Conservation (phyloP, 2,329 filamentous ascomycete genomes). For the Passalora sequoiae region DNA sequence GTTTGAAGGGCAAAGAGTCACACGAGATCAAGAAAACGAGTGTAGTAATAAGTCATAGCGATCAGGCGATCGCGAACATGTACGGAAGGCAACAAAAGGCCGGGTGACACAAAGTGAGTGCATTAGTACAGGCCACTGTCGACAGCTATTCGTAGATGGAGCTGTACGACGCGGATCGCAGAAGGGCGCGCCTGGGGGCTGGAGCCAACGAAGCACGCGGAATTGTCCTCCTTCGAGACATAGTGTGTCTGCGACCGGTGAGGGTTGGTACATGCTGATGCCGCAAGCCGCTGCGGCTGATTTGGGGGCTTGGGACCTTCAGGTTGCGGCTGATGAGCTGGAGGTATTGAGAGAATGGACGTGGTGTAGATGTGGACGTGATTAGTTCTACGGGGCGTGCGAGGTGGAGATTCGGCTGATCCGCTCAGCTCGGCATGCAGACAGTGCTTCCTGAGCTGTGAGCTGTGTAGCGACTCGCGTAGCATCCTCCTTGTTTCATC, state of each 20-base stretch:
- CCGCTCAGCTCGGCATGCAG: too few species aligned
- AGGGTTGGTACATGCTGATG: slow-evolving; percentile 1
- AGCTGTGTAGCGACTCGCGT: too few species aligned
- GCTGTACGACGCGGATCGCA: not conserved
- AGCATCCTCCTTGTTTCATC: too few species aligned
- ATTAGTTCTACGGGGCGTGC: too few species aligned
- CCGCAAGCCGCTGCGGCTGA: slow-evolving; percentile 2
- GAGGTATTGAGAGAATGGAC: too few species aligned
- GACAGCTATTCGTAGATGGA: not conserved
- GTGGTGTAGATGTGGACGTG: too few species aligned
- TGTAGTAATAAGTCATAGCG: not conserved
- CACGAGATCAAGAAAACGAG: not conserved
- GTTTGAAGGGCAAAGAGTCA: too few species aligned
- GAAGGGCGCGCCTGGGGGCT: not conserved
- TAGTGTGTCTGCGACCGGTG: not conserved
- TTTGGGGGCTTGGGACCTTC: too few species aligned
- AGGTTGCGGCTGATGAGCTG: too few species aligned
- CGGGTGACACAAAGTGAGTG: not conserved
- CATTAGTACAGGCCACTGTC: not conserved
- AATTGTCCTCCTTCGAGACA: not conserved
- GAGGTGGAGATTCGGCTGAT: too few species aligned
- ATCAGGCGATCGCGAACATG: not conserved
- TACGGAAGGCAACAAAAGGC: not conserved
- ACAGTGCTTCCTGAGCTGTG: too few species aligned
- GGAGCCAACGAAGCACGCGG: not conserved